These are phyloP conservation scores for Plasmodium cynomolgi DNA, from an alignment of 169 alveolate genomes.

Conservation along the genomic window DNA sequence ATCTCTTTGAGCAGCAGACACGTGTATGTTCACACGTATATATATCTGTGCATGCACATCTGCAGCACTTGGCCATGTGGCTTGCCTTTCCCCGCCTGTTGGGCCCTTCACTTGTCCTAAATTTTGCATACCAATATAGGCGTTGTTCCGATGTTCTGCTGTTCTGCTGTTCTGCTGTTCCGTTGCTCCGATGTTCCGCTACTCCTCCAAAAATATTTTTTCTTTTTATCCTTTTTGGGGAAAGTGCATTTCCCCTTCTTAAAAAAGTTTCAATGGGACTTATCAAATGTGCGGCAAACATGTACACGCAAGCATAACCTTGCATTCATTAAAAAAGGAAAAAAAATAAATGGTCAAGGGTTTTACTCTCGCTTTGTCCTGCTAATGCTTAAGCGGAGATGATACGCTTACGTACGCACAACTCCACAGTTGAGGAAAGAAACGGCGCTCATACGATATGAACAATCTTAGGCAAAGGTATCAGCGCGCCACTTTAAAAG, in stretches of 20 bases:
- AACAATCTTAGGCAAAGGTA: not conserved
- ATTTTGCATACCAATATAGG: not conserved
- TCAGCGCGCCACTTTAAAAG: not conserved
- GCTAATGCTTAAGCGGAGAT: not conserved
- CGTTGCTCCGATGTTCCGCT: not conserved
- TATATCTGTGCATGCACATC: not conserved
- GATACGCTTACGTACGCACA: not conserved
- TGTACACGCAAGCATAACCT: not conserved
- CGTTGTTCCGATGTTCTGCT: no score
- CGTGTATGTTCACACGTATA: not conserved
- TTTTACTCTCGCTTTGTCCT: not conserved
- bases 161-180: not conserved
- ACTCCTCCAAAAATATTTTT: not conserved
- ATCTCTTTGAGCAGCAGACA: not conserved
- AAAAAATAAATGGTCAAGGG: not conserved
- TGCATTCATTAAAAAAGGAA: not conserved
- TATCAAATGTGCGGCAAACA: not conserved
- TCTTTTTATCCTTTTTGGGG: not conserved
- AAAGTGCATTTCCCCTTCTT: not conserved
- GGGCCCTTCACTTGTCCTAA: not conserved
- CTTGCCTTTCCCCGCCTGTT: not conserved
- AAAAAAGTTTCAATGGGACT: not conserved
- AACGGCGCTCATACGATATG: not conserved
- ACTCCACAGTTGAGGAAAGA: not conserved
- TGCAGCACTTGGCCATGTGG: not conserved